Evolutionary conservation across 2,329 filamentous ascomycete species (phyloP).

Genomic region (Fusarium kyushuense): DNA sequence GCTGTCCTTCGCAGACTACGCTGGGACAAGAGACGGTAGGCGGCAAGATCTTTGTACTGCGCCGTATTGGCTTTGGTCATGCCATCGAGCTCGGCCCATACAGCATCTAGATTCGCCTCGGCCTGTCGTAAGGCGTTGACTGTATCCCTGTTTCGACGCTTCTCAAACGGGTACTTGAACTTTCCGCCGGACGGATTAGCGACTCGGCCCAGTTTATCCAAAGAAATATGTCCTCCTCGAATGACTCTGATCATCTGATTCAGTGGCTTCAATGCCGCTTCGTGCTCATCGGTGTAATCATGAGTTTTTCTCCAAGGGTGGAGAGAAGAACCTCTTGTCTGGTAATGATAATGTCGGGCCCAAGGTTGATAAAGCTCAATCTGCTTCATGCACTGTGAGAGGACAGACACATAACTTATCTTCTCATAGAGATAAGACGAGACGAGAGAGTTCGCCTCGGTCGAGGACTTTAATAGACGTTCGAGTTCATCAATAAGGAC

Average conservation of each 20-base stretch:
- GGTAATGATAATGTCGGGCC: neutral
- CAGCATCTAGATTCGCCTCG: neutral
- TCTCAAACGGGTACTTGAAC: neutral
- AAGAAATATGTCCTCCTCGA: accelerated
- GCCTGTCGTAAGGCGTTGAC: neutral
- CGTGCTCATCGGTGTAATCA: no score
- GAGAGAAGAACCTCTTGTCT: no score
- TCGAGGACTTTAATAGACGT: neutral
- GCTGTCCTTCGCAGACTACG: neutral
- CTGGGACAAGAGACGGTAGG: neutral
- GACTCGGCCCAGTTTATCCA: neutral
- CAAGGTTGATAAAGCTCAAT: neutral
- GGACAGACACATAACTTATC: neutral
- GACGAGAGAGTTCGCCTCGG: neutral
- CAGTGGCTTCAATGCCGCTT: neutral
- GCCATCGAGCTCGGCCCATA: neutral
- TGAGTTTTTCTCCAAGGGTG: no score
- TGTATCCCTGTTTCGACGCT: neutral
- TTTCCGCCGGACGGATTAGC: neutral
- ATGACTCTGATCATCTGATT: neutral
- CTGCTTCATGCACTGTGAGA: neutral
- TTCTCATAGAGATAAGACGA: neutral
- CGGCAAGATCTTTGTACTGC: neutral
- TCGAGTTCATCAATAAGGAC: neutral
- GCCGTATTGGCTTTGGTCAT: neutral